Evolutionary conservation across 495 filamentous ascomycete genomes (phyloP).

Genomic region (Podospora fimiseda): DNA sequence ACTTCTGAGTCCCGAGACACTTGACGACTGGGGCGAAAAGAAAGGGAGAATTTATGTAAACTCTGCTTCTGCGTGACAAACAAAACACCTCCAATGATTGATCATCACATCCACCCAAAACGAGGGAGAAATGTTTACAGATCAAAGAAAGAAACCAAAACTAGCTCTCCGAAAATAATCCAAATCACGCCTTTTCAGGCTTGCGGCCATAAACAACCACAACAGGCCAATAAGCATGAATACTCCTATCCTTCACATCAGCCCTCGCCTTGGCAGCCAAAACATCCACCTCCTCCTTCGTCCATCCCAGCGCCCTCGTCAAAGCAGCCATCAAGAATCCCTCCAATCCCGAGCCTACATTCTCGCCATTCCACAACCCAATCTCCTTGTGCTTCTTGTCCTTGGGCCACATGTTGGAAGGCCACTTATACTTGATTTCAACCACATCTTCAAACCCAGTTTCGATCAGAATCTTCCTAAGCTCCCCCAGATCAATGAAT

Average conservation of each 20-base stretch:
- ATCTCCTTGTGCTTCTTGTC: slow-evolving; percentile 19
- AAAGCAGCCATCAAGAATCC: slow-evolving; percentile 13
- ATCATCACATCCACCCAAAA: no score
- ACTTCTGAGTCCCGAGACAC: no score
- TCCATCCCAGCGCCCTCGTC: slow-evolving; percentile 18
- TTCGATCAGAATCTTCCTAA: slow-evolving; percentile 11
- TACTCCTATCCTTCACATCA: slow-evolving; percentile 15
- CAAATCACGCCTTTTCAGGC: no score
- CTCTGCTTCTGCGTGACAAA: no score
- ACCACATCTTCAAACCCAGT: slow-evolving; percentile 19
- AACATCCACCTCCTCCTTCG: slow-evolving; percentile 8
- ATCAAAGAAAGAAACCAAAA: no score
- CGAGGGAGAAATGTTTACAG: no score
- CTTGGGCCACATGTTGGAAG: slow-evolving; percentile 18
- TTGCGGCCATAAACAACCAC: neutral
- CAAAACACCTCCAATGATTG: no score
- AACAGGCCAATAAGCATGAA: slow-evolving; percentile 19
- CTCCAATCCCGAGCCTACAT: slow-evolving; percentile 13
- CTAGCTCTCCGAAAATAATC: no score
- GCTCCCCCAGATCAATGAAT: slow-evolving; percentile 10
- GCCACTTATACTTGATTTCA: slow-evolving; percentile 12
- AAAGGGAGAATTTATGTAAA: no score
- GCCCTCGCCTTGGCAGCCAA: slow-evolving; percentile 16
- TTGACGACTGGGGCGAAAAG: no score
- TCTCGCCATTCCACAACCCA: slow-evolving; percentile 11